Percentiles rank a stretch among this genome's conserved stretches.
phyloP scores from a whole-genome alignment of 495 filamentous ascomycete species.

The Chaetomium fimeti region DNA sequence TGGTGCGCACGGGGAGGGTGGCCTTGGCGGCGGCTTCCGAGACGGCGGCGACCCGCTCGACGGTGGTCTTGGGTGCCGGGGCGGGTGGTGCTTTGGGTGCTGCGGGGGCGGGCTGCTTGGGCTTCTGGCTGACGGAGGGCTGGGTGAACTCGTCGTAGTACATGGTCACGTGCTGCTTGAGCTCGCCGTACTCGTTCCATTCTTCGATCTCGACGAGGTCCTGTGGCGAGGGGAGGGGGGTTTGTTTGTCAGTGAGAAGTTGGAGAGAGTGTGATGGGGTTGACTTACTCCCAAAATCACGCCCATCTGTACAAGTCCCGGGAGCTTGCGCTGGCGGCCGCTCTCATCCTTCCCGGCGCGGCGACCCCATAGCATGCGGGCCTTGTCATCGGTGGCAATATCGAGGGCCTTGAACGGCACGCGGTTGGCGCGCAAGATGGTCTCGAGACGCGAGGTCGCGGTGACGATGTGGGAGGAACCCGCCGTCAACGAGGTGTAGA shows the following conservation, averaged over 20 bases:
- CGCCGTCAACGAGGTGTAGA: slow-evolving; percentile 93
- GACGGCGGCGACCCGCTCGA: slow-evolving; percentile 19
- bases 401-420: slow-evolving; percentile 91
- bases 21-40: slow-evolving; percentile 27
- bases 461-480: slow-evolving; percentile 96
- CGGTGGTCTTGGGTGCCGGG: slow-evolving; percentile 17
- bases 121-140: slow-evolving; percentile 44
- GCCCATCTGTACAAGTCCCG: slow-evolving; percentile 84
- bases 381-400: slow-evolving; percentile 86
- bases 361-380: slow-evolving; percentile 85
- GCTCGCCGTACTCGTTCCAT: slow-evolving; percentile 98
- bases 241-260: slow-evolving; percentile 4
- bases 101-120: slow-evolving; percentile 34
- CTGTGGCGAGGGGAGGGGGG: slow-evolving; percentile 52
- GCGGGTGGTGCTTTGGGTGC: slow-evolving; percentile 30
- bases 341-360: slow-evolving; percentile 60
- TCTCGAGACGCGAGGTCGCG: slow-evolving; percentile 90
- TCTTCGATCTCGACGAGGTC: slow-evolving; percentile 93
- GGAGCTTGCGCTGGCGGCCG: slow-evolving; percentile 74
- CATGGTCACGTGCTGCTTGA: slow-evolving; percentile 74
- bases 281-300: slow-evolving; percentile 77
- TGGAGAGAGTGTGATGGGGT: background rate
- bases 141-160: slow-evolving; percentile 55
- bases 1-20: slow-evolving; percentile 57
- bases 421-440: slow-evolving; percentile 91